Evolutionary conservation across 306 rosid genomes (phyloP).

Genomic region (Gillenia trifoliata): DNA sequence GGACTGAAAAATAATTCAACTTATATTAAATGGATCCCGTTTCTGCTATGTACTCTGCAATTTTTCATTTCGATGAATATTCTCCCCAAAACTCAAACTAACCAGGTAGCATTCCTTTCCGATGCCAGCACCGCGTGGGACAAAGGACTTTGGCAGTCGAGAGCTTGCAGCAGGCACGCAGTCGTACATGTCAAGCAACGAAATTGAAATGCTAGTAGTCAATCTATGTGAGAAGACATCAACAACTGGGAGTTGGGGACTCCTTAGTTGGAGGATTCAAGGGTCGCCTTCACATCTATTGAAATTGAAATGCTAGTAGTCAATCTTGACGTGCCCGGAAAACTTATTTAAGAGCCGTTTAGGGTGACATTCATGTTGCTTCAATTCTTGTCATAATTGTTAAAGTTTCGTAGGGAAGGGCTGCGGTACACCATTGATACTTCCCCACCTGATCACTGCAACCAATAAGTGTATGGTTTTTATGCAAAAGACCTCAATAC

Average conservation of each 20-base stretch:
- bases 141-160: not conserved
- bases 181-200: not conserved
- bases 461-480: not conserved
- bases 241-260: no score
- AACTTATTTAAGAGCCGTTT: no score
- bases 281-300: no score
- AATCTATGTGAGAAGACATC: not conserved
- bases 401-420: not conserved
- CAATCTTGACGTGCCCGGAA: not conserved
- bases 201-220: not conserved
- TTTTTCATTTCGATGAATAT: not conserved
- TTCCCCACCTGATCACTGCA: not conserved
- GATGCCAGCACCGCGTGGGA: not conserved
- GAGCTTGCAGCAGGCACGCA: not conserved
- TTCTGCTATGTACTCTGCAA: not conserved
- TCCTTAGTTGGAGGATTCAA: not conserved
- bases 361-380: no score
- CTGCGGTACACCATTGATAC: not conserved
- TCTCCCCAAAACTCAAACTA: not conserved
- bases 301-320: no score
- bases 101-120: not conserved
- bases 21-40: no score
- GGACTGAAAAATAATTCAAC: not conserved
- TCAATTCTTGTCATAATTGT: no score
- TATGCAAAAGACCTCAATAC: no score